These are phyloP conservation scores for Zymoseptoria ardabiliae DNA, from an alignment of 2,329 filamentous ascomycete species.

Conservation along the genomic window DNA sequence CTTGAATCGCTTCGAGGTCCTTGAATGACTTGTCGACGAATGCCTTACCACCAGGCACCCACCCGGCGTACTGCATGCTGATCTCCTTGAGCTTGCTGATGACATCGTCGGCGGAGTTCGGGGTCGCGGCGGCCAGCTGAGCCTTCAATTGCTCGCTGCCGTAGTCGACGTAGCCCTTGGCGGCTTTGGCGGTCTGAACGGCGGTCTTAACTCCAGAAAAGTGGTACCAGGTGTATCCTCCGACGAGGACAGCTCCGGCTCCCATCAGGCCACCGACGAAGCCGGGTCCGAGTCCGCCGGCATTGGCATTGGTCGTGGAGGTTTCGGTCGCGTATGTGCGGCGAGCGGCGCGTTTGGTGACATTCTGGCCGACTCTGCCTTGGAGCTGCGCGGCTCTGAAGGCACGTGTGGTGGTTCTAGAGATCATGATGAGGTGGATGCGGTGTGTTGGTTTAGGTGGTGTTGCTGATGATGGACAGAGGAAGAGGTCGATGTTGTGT, in stretches of 20 bases:
- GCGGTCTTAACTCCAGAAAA: constrained; percentile 45
- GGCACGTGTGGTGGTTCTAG: constrained; percentile 12
- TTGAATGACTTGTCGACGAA: constrained; percentile 65
- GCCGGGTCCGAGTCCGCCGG: constrained; percentile 4
- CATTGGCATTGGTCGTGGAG: background rate
- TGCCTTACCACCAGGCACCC: constrained; percentile 61
- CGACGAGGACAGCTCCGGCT: constrained; percentile 6
- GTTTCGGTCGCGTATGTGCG: constrained; percentile 9
- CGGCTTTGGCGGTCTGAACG: constrained; percentile 46
- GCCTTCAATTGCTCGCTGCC: constrained; percentile 49
- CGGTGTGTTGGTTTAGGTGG: background rate
- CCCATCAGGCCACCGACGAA: constrained; percentile 12
- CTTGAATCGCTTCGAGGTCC: constrained; percentile 60
- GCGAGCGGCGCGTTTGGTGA: constrained; percentile 2
- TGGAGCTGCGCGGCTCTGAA: constrained; percentile 4
- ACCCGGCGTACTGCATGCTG: constrained; percentile 60
- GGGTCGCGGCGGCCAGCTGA: constrained; percentile 47
- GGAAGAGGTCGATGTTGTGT: background rate
- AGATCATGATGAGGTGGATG: background rate
- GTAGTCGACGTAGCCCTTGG: constrained; percentile 51
- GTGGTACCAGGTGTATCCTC: constrained; percentile 40
- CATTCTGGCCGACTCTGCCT: background rate
- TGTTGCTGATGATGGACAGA: background rate
- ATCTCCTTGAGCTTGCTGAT: constrained; percentile 58
- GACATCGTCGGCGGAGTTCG: constrained; percentile 58